Evolutionary conservation across 1,284 basidiomycete species (phyloP).

Genomic region (Malassezia vespertilionis): DNA sequence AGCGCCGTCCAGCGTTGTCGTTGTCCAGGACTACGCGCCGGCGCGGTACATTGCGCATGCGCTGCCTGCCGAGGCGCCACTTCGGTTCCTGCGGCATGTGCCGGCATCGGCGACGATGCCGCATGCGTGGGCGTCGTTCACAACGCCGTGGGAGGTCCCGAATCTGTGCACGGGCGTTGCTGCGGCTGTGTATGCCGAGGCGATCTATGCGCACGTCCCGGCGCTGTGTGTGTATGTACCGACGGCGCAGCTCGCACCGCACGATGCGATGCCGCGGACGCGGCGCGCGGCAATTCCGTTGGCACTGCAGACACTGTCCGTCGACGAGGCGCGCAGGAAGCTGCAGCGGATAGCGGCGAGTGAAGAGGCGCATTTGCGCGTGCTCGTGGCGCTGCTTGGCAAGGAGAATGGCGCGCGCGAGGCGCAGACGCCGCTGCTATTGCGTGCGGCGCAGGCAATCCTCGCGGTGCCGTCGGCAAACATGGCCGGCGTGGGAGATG

Average conservation of each 20-base stretch:
- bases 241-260: background rate
- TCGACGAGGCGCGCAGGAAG: no score
- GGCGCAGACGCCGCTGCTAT: background rate
- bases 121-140: background rate
- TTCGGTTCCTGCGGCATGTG: constrained; percentile 1
- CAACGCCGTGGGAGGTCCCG: constrained; percentile 10
- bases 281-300: background rate
- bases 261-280: background rate
- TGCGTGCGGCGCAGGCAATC: background rate
- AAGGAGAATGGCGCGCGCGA: background rate
- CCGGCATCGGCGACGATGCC: background rate
- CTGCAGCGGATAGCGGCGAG: background rate
- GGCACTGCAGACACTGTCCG: no score
- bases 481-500: constrained; percentile 16
- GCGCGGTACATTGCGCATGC: background rate
- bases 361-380: background rate
- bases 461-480: background rate
- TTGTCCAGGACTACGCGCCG: constrained; percentile 6
- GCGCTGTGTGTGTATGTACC: constrained; percentile 5
- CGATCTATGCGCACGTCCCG: background rate
- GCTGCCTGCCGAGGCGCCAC: background rate
- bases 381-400: background rate
- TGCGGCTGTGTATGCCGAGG: constrained; percentile 5
- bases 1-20: background rate
- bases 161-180: constrained; percentile 6